Conservation (phyloP, 2,329 filamentous ascomycete species). For the Botrytis deweyae region DNA sequence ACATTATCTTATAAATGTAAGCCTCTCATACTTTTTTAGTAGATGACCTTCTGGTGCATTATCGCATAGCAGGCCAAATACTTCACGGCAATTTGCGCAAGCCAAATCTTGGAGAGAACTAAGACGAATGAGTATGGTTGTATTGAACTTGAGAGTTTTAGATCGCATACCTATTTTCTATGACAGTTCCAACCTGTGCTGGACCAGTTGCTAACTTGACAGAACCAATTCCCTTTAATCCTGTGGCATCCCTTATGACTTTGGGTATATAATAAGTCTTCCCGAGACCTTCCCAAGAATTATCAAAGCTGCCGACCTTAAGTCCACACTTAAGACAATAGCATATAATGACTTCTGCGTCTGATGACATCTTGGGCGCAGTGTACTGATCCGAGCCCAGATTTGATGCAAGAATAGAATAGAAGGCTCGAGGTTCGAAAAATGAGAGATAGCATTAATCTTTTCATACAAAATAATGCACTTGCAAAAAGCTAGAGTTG, state of each 20-base stretch:
- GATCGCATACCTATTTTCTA: slow-evolving; percentile 34
- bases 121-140: not conserved
- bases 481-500: not conserved
- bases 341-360: slow-evolving; percentile 13
- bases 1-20: not conserved
- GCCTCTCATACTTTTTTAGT: slow-evolving; percentile 31
- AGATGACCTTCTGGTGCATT: slow-evolving; percentile 36
- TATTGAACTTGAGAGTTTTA: not conserved
- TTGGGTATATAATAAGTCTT: slow-evolving; percentile 37
- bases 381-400: not conserved
- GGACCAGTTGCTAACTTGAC: slow-evolving; percentile 29
- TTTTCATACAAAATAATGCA: not conserved
- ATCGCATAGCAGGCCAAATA: slow-evolving; percentile 37
- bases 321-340: slow-evolving; percentile 35
- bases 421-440: not conserved
- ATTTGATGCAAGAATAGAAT: not conserved
- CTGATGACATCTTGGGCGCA: slow-evolving; percentile 10
- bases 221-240: slow-evolving; percentile 32
- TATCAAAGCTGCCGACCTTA: slow-evolving; percentile 35
- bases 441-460: not conserved
- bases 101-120: slow-evolving; percentile 38
- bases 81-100: slow-evolving; percentile 32
- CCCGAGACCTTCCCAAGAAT: slow-evolving; percentile 38
- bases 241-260: slow-evolving; percentile 27
- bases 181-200: slow-evolving; percentile 30